Percentiles rank a stretch among this genome's conserved stretches.
Evolutionary conservation across 2,329 filamentous ascomycete species (phyloP).

Genomic region (Sordariomycetes sp.): DNA sequence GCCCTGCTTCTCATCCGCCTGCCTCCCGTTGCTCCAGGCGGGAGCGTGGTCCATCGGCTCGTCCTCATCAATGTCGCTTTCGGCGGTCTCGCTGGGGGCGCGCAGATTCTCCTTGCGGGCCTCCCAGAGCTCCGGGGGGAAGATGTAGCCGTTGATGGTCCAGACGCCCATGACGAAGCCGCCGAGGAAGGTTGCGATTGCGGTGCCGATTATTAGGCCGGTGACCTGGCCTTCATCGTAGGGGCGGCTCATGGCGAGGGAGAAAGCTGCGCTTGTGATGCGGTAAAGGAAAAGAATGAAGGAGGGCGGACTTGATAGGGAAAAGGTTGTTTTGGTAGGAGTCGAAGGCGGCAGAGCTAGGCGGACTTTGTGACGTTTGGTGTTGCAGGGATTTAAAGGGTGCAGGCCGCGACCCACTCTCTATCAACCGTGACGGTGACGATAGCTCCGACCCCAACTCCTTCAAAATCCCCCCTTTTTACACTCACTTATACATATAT

Average conservation of each 20-base stretch:
- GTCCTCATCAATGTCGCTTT: constrained; percentile 56
- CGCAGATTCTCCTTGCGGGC: constrained; percentile 45
- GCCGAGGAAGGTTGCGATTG: constrained; percentile 61
- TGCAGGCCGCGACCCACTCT: too few relatives aligned
- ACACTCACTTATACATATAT: too few relatives aligned
- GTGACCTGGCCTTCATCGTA: constrained; percentile 32
- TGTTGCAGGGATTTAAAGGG: too few relatives aligned
- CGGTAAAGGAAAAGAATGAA: too few relatives aligned
- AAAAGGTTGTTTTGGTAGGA: too few relatives aligned
- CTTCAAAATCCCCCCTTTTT: too few relatives aligned
- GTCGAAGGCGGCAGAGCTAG: too few relatives aligned
- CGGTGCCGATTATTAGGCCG: constrained; percentile 61
- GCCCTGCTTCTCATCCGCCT: constrained; percentile 50
- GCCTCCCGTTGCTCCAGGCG: constrained; percentile 55
- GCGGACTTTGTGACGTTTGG: too few relatives aligned
- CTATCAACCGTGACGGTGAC: too few relatives aligned
- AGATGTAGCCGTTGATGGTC: constrained; percentile 49
- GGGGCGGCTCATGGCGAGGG: too few relatives aligned
- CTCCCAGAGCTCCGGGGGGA: constrained; percentile 45
- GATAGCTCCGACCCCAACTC: not conserved
- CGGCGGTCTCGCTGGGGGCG: constrained; percentile 59
- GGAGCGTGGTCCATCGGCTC: constrained; percentile 57
- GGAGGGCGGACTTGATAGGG: too few relatives aligned
- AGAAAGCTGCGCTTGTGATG: too few relatives aligned
- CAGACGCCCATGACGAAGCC: constrained; percentile 81